Conservation (phyloP, 108 stramenopile species). For the Pseudonitzschia multistriata region DNA sequence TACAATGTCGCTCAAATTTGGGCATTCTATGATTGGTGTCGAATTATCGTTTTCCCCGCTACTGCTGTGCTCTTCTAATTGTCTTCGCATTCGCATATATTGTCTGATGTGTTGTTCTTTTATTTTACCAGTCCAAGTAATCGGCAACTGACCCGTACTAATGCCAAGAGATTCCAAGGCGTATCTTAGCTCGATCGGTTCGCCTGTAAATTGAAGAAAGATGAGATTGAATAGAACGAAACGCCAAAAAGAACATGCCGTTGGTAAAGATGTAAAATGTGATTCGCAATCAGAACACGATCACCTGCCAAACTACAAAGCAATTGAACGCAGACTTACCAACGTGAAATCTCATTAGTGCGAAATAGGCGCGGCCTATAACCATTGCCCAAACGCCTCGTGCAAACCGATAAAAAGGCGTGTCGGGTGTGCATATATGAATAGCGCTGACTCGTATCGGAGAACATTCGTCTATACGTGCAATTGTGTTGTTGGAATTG, state of each 20-base stretch:
- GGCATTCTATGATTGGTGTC: background rate
- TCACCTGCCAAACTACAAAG: background rate
- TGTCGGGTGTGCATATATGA: slow-evolving; percentile 3
- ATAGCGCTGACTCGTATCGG: background rate
- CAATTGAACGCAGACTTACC: background rate
- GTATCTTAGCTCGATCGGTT: background rate
- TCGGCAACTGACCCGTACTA: background rate
- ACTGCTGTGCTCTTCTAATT: background rate
- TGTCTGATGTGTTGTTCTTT: background rate
- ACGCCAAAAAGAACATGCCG: too few species aligned
- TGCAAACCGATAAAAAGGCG: background rate
- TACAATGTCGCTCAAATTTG: background rate
- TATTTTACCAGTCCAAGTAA: background rate
- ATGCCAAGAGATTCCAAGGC: background rate
- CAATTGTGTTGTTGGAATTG: background rate
- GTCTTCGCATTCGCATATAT: background rate
- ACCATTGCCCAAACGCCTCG: background rate
- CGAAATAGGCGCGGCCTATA: background rate
- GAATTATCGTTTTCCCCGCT: background rate
- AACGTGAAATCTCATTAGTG: background rate
- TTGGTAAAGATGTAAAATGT: too few species aligned
- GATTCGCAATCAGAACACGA: background rate
- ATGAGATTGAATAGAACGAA: background rate
- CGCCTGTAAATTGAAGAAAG: background rate
- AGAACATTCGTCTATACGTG: background rate